These are phyloP conservation scores for Cladosporium phlei DNA, from an alignment of 2,329 filamentous ascomycete genomes.

Conservation along the genomic window DNA sequence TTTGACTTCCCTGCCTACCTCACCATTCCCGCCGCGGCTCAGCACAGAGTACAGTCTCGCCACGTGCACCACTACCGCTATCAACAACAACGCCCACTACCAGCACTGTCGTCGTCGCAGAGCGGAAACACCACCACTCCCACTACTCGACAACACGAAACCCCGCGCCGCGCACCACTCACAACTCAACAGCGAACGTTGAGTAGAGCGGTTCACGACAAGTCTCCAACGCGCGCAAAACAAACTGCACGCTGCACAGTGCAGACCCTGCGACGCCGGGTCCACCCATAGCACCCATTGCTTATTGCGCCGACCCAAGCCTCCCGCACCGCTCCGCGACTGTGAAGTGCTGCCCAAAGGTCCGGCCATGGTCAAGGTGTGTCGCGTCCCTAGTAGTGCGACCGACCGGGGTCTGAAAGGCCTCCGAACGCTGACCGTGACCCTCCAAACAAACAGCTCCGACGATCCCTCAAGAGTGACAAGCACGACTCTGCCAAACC, in stretches of 20 bases:
- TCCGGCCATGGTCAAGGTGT: slow-evolving; percentile 20
- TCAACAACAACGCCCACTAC: neutral
- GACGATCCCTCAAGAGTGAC: slow-evolving; percentile 85
- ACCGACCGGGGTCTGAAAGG: slow-evolving; percentile 1
- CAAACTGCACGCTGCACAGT: too few relatives aligned
- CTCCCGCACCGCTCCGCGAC: slow-evolving; percentile 2
- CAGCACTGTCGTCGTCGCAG: too few relatives aligned
- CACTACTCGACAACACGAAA: too few relatives aligned
- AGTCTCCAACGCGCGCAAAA: neutral
- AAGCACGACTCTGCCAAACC: slow-evolving; percentile 63
- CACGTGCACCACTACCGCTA: neutral
- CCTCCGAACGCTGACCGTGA: slow-evolving; percentile 1
- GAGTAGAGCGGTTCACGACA: neutral
- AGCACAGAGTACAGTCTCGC: neutral
- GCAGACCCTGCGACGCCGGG: slow-evolving; percentile 2
- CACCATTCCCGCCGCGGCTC: neutral
- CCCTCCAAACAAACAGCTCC: slow-evolving; percentile 50
- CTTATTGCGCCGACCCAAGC: slow-evolving; percentile 4
- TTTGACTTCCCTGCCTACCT: neutral
- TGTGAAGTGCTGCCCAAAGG: neutral
- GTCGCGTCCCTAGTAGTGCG: slow-evolving; percentile 2
- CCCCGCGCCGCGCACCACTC: too few relatives aligned
- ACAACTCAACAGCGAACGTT: too few relatives aligned
- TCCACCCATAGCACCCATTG: slow-evolving; percentile 7
- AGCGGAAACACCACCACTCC: too few relatives aligned